Percentiles rank a stretch among this genome's conserved stretches.
Conservation (phyloP, 257 asterid species). For the Lantana camara region DNA sequence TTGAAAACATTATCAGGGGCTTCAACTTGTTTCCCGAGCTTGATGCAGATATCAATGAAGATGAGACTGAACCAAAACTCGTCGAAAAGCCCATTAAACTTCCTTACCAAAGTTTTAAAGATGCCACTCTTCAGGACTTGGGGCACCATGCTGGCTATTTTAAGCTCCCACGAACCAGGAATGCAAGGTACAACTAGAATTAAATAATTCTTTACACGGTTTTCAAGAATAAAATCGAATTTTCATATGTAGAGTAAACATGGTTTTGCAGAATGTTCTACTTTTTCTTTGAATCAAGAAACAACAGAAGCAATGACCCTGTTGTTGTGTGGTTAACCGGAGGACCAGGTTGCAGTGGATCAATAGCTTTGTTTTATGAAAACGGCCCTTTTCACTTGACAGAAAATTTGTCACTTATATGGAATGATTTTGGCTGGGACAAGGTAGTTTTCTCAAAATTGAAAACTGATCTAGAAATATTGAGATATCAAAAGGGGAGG, state of each 20-base stretch:
- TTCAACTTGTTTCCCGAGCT: constrained; percentile 47
- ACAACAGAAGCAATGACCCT: constrained; percentile 45
- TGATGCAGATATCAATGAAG: constrained; percentile 25
- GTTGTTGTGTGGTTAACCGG: constrained; percentile 71
- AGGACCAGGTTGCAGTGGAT: constrained; percentile 72
- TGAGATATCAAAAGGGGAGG: no score
- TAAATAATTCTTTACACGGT: background rate
- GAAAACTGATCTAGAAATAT: no score
- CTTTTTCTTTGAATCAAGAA: constrained; percentile 67
- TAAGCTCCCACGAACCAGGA: constrained; percentile 41
- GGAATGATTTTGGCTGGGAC: constrained; percentile 77
- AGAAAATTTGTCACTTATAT: constrained; percentile 45
- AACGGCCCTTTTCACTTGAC: constrained; percentile 65
- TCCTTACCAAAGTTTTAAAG: constrained; percentile 28
- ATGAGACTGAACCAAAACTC: constrained; percentile 27
- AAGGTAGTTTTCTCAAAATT: constrained; percentile 37
- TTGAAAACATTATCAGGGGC: constrained; percentile 32
- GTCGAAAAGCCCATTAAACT: constrained; percentile 41
- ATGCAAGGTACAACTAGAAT: constrained; percentile 47
- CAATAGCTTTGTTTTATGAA: constrained; percentile 64
- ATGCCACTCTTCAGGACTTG: constrained; percentile 36
- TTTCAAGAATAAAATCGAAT: background rate
- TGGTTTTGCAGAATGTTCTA: constrained; percentile 66
- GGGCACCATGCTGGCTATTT: constrained; percentile 61
- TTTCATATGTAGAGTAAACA: no score